Evolutionary conservation across 768 basidiomycete genomes (phyloP).

Genomic region (Boletus insuetus): DNA sequence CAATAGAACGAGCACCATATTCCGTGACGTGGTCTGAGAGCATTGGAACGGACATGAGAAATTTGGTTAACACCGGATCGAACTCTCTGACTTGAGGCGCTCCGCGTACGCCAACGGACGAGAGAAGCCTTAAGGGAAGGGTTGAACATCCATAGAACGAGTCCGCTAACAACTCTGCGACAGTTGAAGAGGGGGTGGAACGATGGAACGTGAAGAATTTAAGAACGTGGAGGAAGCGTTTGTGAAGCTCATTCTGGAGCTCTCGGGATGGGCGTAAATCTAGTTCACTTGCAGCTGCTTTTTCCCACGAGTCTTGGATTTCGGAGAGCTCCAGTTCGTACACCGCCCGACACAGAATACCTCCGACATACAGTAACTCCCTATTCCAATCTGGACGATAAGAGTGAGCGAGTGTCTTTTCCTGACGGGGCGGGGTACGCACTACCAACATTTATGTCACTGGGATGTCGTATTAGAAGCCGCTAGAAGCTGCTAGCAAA

Average conservation of each 20-base stretch:
- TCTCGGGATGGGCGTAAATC: not conserved
- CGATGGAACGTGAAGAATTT: constrained; percentile 10
- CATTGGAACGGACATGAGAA: constrained; percentile 73
- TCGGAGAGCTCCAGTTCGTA: constrained; percentile 78
- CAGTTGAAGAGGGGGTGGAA: constrained; percentile 71
- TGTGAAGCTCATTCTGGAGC: not conserved
- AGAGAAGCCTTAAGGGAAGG: constrained; percentile 66
- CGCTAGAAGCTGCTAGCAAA: not conserved
- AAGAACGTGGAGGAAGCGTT: constrained; percentile 3
- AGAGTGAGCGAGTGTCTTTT: not conserved
- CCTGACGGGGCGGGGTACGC: not conserved
- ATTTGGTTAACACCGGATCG: constrained; percentile 61
- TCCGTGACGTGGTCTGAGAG: constrained; percentile 56
- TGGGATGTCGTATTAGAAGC: not conserved
- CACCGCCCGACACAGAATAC: constrained; percentile 72
- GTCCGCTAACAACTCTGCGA: constrained; percentile 65
- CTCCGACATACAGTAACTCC: constrained; percentile 82
- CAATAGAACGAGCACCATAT: constrained; percentile 54
- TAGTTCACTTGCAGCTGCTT: not conserved
- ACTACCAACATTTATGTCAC: not conserved
- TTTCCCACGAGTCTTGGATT: constrained; percentile 35
- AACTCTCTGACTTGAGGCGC: constrained; percentile 69
- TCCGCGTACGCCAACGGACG: constrained; percentile 66
- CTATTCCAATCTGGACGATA: constrained; percentile 72
- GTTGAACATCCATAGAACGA: constrained; percentile 82